Percentiles rank a stretch among this genome's conserved stretches.
Conservation (phyloP, 768 basidiomycete species). For the Leccinum boreale region DNA sequence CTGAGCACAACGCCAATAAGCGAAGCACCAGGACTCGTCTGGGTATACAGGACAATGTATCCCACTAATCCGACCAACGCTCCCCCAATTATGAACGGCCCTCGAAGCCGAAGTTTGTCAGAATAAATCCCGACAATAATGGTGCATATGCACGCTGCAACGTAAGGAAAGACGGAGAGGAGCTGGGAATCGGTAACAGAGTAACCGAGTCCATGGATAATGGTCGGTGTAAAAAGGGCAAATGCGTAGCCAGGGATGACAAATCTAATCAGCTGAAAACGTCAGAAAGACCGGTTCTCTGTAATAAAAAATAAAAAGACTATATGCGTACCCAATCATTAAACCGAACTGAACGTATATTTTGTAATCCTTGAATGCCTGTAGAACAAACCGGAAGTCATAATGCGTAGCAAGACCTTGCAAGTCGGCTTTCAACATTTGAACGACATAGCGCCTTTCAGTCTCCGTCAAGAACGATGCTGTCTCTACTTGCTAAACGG, state of each 20-base stretch:
- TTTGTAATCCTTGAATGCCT: conserved; percentile 46
- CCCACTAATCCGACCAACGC: conserved; percentile 42
- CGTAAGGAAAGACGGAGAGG: conserved; percentile 45
- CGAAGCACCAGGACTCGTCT: conserved; percentile 11
- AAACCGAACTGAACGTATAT: conserved; percentile 29
- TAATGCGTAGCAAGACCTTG: conserved; percentile 44
- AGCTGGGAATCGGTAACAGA: conserved; percentile 45
- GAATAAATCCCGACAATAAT: conserved; percentile 38
- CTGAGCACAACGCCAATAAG: conserved; percentile 48
- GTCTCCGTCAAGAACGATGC: conserved; percentile 27
- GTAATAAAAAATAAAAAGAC: no score
- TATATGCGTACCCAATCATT: conserved; percentile 36
- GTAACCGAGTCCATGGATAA: conserved; percentile 48
- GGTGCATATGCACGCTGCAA: conserved; percentile 39
- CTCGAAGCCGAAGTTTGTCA: conserved; percentile 40
- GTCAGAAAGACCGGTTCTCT: conserved; percentile 1
- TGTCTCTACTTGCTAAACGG: conserved; percentile 9
- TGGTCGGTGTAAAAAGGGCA: conserved; percentile 47
- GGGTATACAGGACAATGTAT: conserved; percentile 43
- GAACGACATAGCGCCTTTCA: conserved; percentile 39
- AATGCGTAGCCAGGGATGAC: conserved; percentile 43
- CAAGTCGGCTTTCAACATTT: conserved; percentile 41
- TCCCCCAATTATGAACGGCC: conserved; percentile 45
- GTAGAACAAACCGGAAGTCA: conserved; percentile 42
- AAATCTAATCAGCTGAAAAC: conserved; percentile 23